These are phyloP conservation scores for Ilyonectria mors-panacis DNA, from an alignment of 2,329 filamentous ascomycete genomes.

Conservation along the genomic window DNA sequence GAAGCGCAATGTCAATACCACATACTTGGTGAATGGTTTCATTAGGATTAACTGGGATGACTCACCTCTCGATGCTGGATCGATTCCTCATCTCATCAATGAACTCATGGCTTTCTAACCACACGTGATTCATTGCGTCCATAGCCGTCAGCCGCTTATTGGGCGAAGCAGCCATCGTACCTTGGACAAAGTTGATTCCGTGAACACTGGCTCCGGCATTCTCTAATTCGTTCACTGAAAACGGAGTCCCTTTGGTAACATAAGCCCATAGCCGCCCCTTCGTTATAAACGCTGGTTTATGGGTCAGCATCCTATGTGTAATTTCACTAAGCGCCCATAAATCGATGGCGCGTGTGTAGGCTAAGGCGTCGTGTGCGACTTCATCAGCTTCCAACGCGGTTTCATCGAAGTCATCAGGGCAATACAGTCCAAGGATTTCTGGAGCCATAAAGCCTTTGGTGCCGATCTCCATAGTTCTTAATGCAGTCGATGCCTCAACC, in stretches of 20 bases:
- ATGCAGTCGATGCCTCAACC: not conserved
- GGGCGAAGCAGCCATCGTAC: not conserved
- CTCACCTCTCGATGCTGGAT: constrained; percentile 1
- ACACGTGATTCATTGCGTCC: not conserved
- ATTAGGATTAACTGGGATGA: no score
- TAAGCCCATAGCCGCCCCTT: not conserved
- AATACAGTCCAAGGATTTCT: not conserved
- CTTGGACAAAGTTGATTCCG: not conserved
- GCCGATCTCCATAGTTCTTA: constrained; percentile 3
- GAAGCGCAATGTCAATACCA: no score
- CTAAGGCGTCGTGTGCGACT: not conserved
- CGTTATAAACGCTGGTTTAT: not conserved
- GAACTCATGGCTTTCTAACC: not conserved
- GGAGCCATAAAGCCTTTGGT: constrained; percentile 1
- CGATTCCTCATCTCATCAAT: not conserved
- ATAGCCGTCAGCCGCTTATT: not conserved
- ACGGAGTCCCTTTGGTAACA: not conserved
- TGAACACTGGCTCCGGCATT: not conserved
- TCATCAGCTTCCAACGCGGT: not conserved
- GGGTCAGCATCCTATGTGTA: constrained; percentile 2
- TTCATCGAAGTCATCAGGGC: not conserved
- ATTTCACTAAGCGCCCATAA: constrained; percentile 57
- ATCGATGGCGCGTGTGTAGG: constrained; percentile 8
- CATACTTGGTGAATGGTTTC: no score
- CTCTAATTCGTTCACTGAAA: not conserved